phyloP scores from a whole-genome alignment of 164 flowering plant genomes.

The Vitis amurensis region DNA sequence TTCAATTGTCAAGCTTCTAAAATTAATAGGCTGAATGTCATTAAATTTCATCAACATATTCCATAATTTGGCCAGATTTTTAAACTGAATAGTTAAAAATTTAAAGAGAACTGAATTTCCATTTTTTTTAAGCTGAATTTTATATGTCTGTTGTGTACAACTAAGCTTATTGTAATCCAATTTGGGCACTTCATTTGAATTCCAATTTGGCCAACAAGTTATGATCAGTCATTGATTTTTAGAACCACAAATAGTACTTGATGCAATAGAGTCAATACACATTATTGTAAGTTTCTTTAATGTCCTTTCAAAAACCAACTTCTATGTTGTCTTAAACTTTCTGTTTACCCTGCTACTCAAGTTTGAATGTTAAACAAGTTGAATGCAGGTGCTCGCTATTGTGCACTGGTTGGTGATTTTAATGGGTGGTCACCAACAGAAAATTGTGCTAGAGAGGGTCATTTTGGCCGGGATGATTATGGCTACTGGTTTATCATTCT shows the following conservation, averaged over 20 bases:
- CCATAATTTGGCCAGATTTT: too few relatives aligned
- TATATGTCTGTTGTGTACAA: too few relatives aligned
- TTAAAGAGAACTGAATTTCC: too few relatives aligned
- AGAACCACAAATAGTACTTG: not conserved
- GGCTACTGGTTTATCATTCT: slow-evolving; percentile 91
- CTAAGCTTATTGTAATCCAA: too few relatives aligned
- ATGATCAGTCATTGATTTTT: not conserved
- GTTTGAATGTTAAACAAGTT: slow-evolving; percentile 12
- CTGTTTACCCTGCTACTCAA: not conserved
- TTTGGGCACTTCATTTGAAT: too few relatives aligned
- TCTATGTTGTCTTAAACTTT: not conserved
- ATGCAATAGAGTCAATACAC: not conserved
- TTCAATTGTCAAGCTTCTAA: too few relatives aligned
- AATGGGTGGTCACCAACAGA: slow-evolving; percentile 96
- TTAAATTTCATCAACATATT: too few relatives aligned
- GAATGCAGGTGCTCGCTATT: slow-evolving; percentile 81
- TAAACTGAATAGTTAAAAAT: too few relatives aligned
- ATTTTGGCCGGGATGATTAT: slow-evolving; percentile 85
- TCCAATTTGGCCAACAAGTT: too few relatives aligned
- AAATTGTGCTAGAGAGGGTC: slow-evolving; percentile 85
- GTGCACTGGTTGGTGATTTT: slow-evolving; percentile 88
- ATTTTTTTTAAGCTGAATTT: too few relatives aligned
- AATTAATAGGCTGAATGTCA: too few relatives aligned
- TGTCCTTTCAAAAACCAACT: not conserved
- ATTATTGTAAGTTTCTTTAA: not conserved